Conservation (phyloP, 2,329 filamentous ascomycete species). For the Lachnellula cervina region DNA sequence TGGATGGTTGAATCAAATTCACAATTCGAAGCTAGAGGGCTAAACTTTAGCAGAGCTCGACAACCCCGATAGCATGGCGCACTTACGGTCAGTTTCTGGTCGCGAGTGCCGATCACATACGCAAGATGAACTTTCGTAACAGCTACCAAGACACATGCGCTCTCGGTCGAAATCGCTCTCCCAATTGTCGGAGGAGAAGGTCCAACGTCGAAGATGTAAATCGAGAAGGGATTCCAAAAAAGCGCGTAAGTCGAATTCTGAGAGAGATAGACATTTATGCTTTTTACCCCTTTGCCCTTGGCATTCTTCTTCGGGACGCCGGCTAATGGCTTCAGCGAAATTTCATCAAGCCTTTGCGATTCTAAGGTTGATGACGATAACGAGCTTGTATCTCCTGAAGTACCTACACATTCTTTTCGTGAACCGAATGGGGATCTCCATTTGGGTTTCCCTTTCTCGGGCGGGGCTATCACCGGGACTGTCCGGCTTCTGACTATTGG, state of each 20-base stretch:
- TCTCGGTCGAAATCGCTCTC: slow-evolving; percentile 34
- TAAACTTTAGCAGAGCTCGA: background rate
- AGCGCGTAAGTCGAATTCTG: slow-evolving; percentile 36
- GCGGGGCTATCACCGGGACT: slow-evolving; percentile 6
- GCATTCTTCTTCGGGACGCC: slow-evolving; percentile 26
- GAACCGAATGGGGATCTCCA: slow-evolving; percentile 30
- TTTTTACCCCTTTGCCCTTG: slow-evolving; percentile 31
- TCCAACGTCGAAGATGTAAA: slow-evolving; percentile 38
- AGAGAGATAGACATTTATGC: slow-evolving; percentile 34
- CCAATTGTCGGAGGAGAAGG: slow-evolving; percentile 33
- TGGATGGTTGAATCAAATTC: slow-evolving; percentile 32
- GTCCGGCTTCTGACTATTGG: slow-evolving; percentile 12
- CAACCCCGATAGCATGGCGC: background rate
- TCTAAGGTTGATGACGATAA: slow-evolving; percentile 34
- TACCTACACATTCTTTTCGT: slow-evolving; percentile 25
- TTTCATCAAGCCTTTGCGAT: slow-evolving; percentile 35
- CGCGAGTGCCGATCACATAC: slow-evolving; percentile 38
- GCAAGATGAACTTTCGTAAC: slow-evolving; percentile 35
- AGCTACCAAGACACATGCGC: slow-evolving; percentile 36
- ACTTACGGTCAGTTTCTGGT: slow-evolving; percentile 38
- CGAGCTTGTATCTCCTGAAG: slow-evolving; percentile 35
- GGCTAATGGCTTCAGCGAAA: slow-evolving; percentile 33
- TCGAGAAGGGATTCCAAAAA: slow-evolving; percentile 36
- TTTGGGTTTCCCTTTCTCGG: slow-evolving; percentile 28
- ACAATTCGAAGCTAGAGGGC: slow-evolving; percentile 34